Evolutionary conservation across 306 rosid species (phyloP).

Genomic region (Cucurbita argyrosperma): DNA sequence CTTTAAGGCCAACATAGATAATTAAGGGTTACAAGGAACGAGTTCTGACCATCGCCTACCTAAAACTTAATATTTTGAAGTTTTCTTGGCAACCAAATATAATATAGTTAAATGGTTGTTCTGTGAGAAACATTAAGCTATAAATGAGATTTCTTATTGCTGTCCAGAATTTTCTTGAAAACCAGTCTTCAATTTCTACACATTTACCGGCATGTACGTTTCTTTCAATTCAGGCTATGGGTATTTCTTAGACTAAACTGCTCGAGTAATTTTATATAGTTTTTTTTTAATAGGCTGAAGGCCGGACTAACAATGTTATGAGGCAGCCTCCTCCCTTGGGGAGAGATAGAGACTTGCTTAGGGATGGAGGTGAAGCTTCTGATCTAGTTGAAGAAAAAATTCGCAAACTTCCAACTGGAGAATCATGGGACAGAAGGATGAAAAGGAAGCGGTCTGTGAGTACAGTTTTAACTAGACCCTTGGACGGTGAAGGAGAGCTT

Average conservation of each 20-base stretch:
- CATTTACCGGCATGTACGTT: neutral
- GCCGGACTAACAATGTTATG: conserved; percentile 28
- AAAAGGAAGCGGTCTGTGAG: conserved; percentile 69
- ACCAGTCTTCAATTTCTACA: neutral
- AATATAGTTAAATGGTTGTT: neutral
- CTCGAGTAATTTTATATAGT: neutral
- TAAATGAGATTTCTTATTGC: neutral
- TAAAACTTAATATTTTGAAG: neutral
- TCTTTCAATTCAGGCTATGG: neutral
- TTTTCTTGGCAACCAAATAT: neutral
- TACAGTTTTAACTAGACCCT: conserved; percentile 33
- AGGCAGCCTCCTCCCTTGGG: conserved; percentile 45
- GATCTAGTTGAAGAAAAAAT: conserved; percentile 63
- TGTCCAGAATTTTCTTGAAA: neutral
- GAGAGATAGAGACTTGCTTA: conserved; percentile 44
- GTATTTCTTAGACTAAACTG: neutral
- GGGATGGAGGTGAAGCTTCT: conserved; percentile 50
- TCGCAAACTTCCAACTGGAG: conserved; percentile 53
- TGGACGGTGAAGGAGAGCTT: conserved; percentile 52
- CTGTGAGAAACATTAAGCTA: neutral
- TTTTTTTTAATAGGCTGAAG: conserved; percentile 43
- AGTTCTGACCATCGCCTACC: neutral
- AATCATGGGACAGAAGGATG: conserved; percentile 64
- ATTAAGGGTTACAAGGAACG: neutral
- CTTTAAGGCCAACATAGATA: neutral